These are phyloP conservation scores for Phytophthora tentaculata DNA, from an alignment of 352 stramenopile genomes.

Conservation along the genomic window DNA sequence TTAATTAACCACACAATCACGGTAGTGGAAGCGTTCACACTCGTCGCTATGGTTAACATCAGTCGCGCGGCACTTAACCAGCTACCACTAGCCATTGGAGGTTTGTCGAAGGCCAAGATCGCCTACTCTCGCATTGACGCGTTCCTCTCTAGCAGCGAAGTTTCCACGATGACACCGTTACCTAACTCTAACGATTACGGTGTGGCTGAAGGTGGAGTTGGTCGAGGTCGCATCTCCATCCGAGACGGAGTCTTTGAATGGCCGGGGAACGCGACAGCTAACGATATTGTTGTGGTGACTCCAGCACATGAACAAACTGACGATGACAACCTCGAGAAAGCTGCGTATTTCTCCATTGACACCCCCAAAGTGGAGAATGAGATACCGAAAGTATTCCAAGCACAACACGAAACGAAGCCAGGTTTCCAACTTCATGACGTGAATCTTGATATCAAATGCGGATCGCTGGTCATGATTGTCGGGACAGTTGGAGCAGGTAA, in stretches of 20 bases:
- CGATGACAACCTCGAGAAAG: not conserved
- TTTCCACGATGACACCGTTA: not conserved
- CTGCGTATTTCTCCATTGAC: not conserved
- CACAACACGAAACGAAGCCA: not conserved
- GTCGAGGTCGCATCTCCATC: slow-evolving; percentile 27
- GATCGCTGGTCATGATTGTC: slow-evolving; percentile 62
- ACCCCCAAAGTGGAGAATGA: not conserved
- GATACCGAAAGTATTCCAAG: not conserved
- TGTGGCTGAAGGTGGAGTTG: not conserved
- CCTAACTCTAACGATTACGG: not conserved
- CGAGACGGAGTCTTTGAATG: slow-evolving; percentile 35
- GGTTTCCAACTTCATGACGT: slow-evolving; percentile 36
- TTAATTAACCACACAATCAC: slow-evolving; percentile 31
- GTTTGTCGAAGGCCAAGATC: slow-evolving; percentile 41
- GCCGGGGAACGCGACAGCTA: slow-evolving; percentile 15
- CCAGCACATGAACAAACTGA: not conserved
- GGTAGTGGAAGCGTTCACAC: slow-evolving; percentile 39
- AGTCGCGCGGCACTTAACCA: slow-evolving; percentile 35
- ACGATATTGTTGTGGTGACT: slow-evolving; percentile 35
- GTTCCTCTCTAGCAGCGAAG: slow-evolving; percentile 34
- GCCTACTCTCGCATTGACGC: slow-evolving; percentile 35
- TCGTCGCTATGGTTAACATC: slow-evolving; percentile 45
- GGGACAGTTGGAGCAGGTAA: slow-evolving; percentile 60
- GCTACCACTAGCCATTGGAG: slow-evolving; percentile 24
- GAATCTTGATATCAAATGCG: slow-evolving; percentile 68